A percentile compares a stretch with the other conserved stretches of the same genome.
These are phyloP conservation scores for Quercus robur DNA, from an alignment of 306 rosid species.

Conservation along the genomic window DNA sequence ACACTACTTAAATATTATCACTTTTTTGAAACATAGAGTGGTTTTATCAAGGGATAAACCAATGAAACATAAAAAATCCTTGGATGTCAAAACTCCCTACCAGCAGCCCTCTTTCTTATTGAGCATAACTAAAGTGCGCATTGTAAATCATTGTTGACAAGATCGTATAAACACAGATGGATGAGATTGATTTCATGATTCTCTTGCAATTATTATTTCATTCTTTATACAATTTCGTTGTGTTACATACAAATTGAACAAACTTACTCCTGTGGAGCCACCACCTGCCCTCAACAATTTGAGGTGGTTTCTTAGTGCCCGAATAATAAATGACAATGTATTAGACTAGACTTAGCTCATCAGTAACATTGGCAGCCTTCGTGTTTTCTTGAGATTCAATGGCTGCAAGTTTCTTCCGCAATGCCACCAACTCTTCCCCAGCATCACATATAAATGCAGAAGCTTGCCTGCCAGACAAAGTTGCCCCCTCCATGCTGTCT, in stretches of 20 bases:
- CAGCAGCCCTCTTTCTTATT: background rate
- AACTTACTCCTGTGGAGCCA: background rate
- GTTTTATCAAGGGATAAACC: no score
- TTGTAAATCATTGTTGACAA: background rate
- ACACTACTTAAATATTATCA: no score
- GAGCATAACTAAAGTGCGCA: background rate
- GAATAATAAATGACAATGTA: background rate
- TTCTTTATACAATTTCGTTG: conserved; percentile 15
- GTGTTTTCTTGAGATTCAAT: conserved; percentile 30
- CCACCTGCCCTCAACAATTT: conserved; percentile 3
- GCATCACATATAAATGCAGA: conserved; percentile 82
- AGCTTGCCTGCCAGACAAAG: conserved; percentile 90
- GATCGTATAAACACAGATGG: background rate
- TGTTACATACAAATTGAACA: conserved; percentile 14
- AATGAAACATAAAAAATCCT: no score
- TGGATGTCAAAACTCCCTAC: no score
- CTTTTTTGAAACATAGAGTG: no score
- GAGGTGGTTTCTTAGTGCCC: background rate
- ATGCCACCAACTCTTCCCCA: conserved; percentile 68
- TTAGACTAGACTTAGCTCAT: conserved; percentile 77
- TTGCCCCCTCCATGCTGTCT: conserved; percentile 99
- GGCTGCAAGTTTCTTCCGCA: conserved; percentile 61
- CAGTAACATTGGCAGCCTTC: conserved; percentile 43
- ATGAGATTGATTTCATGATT: background rate
- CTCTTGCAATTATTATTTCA: background rate